Evolutionary conservation across 495 filamentous ascomycete genomes (phyloP).

Genomic region (Peziza echinospora): DNA sequence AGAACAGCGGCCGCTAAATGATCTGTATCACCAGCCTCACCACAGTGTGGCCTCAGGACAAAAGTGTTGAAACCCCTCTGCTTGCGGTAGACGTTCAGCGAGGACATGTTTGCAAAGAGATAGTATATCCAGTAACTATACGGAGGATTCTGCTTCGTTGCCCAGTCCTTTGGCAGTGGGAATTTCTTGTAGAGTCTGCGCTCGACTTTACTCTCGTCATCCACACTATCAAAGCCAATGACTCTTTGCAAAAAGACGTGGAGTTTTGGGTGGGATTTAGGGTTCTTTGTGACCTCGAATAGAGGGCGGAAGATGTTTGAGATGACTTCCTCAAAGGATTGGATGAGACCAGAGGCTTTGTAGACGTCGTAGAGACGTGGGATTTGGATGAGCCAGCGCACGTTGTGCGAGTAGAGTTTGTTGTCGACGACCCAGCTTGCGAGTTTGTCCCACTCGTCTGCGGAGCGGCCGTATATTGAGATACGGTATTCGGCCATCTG

Average conservation of each 20-base stretch:
- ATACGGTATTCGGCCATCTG: slow-evolving; percentile 99
- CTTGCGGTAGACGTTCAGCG: slow-evolving; percentile 78
- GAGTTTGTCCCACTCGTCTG: slow-evolving; percentile 95
- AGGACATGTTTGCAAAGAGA: slow-evolving; percentile 81
- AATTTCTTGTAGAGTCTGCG: slow-evolving; percentile 82
- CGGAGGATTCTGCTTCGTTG: slow-evolving; percentile 80
- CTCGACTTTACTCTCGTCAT: slow-evolving; percentile 93
- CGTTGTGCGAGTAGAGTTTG: slow-evolving; percentile 90
- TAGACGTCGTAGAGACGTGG: slow-evolving; percentile 91
- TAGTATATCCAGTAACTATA: slow-evolving; percentile 99
- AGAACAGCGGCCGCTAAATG: slow-evolving; percentile 82
- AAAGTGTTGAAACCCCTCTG: slow-evolving; percentile 90
- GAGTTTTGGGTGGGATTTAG: slow-evolving; percentile 68
- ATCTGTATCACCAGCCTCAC: slow-evolving; percentile 90
- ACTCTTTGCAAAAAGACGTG: slow-evolving; percentile 90
- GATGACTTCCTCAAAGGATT: slow-evolving; percentile 74
- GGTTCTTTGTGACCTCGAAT: slow-evolving; percentile 84
- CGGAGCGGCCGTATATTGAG: slow-evolving; percentile 75
- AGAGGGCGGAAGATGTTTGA: slow-evolving; percentile 82
- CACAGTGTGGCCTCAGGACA: slow-evolving; percentile 78
- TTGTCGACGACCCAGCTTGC: slow-evolving; percentile 98
- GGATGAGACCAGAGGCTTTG: slow-evolving; percentile 67
- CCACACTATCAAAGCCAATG: slow-evolving; percentile 90
- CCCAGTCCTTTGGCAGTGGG: slow-evolving; percentile 71
- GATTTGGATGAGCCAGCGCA: slow-evolving; percentile 91